A percentile compares a stretch with the other conserved stretches of the same genome.
Conservation (phyloP, 2,329 filamentous ascomycete genomes). For the Clarireedia monteithiana region DNA sequence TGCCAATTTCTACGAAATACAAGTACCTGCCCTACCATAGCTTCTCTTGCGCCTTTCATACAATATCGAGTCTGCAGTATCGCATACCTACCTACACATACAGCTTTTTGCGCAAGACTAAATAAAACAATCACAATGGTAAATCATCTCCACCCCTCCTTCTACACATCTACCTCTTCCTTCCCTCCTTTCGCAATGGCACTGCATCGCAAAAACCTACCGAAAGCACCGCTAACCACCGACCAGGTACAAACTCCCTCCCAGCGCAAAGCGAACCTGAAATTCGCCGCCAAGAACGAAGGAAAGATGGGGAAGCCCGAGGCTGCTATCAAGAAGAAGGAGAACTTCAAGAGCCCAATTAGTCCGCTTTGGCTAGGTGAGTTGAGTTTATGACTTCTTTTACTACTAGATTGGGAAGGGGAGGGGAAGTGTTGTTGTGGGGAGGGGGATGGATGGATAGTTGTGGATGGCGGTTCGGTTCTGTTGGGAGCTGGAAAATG, state of each 20-base stretch:
- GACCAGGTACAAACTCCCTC: slow-evolving; percentile 74
- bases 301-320: slow-evolving; percentile 69
- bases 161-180: background rate
- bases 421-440: background rate
- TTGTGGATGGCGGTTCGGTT: no score
- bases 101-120: background rate
- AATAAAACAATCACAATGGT: background rate
- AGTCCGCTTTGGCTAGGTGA: slow-evolving; percentile 57
- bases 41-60: background rate
- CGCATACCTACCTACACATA: background rate
- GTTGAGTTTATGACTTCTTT: slow-evolving; percentile 19
- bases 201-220: background rate
- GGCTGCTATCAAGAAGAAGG: slow-evolving; percentile 53
- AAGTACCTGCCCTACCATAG: no score
- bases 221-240: background rate
- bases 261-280: slow-evolving; percentile 73
- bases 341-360: slow-evolving; percentile 42
- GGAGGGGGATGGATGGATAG: background rate
- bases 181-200: background rate
- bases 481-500: no score
- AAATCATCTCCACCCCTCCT: background rate
- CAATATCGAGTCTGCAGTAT: background rate
- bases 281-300: slow-evolving; percentile 68
- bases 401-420: background rate
- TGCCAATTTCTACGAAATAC: no score